Evolutionary conservation across 1,284 basidiomycete genomes (phyloP), one percentile per base, ranked within the genome.

Genomic region (Xanthoconium separans): DNA sequence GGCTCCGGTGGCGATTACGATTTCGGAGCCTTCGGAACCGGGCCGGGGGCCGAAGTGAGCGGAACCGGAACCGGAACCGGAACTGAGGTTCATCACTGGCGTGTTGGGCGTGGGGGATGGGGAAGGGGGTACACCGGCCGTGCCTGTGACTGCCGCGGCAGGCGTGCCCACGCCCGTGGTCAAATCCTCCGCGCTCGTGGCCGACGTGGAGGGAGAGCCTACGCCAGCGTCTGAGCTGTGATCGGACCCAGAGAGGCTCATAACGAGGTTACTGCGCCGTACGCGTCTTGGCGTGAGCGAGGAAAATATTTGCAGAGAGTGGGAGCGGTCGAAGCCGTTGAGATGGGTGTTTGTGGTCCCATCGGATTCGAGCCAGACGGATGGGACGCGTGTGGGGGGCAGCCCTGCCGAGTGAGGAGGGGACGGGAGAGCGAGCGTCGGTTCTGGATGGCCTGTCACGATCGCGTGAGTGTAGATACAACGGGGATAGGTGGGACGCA

Each of bases 231-330:
- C 44, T 3, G 50, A 42, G 3, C 47, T 44, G 1, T 41, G 47
- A n/a, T 66, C 54, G 1, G 64, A 56, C 0, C 48, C 52, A 0
- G 57, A 56, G 12, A 68, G 39, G 13, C 65, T 66, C 65, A 66
- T 66, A 7, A 68, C 55, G 18, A 68, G 64, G 15, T 71, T 65
- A 8, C 62, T 70, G 15, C 67, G 60, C 6, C 65, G 58, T 1
- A 46, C 18, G n/a, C 47, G 55, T 24, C 31, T 30, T 0, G 53
- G 52, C 0, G 56, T 33, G 20, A 66, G 41, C 0, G 65, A 50
- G 2, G 65, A 54, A 43, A 59, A 59, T 30, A 61, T 58, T 4
- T 58, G 50, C 1, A 66, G 31, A 0, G 65, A 63, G 4, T 67
- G 58, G 0, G 51, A 13, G 4, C 68, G 56, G 41, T 65, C 62